Percentiles rank a stretch among this genome's conserved stretches.
Conservation (phyloP, 176 grass and related monocot species). For the Oropetium thomaeum region DNA sequence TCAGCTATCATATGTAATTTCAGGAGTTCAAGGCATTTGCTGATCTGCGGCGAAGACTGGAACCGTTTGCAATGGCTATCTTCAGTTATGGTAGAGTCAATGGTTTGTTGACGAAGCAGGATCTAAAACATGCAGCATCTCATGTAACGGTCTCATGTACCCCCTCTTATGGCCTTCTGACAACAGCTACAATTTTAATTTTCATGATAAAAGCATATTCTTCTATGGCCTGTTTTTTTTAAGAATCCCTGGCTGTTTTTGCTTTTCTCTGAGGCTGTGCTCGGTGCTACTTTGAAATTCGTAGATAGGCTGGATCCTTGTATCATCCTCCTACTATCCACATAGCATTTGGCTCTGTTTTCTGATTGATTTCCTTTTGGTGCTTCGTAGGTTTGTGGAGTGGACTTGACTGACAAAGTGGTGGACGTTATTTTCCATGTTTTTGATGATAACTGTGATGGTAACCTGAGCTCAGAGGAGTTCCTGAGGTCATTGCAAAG, state of each 20-base stretch:
- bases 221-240: background rate
- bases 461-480: slow-evolving; percentile 79
- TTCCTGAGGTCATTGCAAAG: slow-evolving; percentile 83
- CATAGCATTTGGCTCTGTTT: background rate
- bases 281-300: background rate
- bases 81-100: slow-evolving; percentile 93
- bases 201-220: background rate
- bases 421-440: slow-evolving; percentile 84
- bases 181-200: background rate
- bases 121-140: slow-evolving; percentile 77
- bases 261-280: background rate
- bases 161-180: background rate
- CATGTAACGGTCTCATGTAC: slow-evolving; percentile 55
- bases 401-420: slow-evolving; percentile 72
- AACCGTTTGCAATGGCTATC: slow-evolving; percentile 79
- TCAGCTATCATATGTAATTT: slow-evolving; percentile 12
- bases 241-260: background rate
- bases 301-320: background rate
- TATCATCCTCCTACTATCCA: slow-evolving; percentile 3
- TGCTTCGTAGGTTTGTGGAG: slow-evolving; percentile 69
- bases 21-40: slow-evolving; percentile 96
- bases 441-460: slow-evolving; percentile 79
- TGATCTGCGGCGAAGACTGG: slow-evolving; percentile 71
- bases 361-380: background rate
- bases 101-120: slow-evolving; percentile 87